These are phyloP conservation scores for Nemania abortiva DNA, from an alignment of 2,329 filamentous ascomycete genomes.

Conservation along the genomic window DNA sequence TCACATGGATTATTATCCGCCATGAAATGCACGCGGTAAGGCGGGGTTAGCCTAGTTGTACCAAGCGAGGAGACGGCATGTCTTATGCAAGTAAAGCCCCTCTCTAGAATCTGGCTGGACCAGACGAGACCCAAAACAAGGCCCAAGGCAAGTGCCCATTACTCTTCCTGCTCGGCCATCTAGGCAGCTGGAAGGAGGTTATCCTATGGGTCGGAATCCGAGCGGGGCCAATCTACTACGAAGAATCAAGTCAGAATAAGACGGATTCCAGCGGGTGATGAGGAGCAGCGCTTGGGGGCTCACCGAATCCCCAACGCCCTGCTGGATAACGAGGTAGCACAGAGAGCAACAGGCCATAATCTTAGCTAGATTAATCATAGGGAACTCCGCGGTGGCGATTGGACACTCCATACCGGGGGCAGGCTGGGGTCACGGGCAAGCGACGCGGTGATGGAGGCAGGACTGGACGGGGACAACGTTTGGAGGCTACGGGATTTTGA, in stretches of 20 bases:
- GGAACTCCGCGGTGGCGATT: conserved; percentile 33
- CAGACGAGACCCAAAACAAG: conserved; percentile 15
- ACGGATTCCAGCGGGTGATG: conserved; percentile 19
- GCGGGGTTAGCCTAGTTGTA: conserved; percentile 30
- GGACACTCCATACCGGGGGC: conserved; percentile 33
- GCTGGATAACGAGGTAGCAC: conserved; percentile 26
- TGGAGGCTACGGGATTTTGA: conserved; percentile 10
- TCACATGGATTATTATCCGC: conserved; percentile 21
- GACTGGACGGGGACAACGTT: conserved; percentile 37
- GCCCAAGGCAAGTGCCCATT: conserved; percentile 12
- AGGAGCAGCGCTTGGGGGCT: conserved; percentile 31
- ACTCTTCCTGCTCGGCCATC: conserved; percentile 1
- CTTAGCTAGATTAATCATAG: conserved; percentile 20
- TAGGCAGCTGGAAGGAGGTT: conserved; percentile 20
- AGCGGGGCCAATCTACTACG: conserved; percentile 19
- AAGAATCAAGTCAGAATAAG: conserved; percentile 5
- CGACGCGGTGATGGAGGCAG: conserved; percentile 26
- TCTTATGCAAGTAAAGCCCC: conserved; percentile 14
- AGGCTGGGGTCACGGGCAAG: conserved; percentile 25
- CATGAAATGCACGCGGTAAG: conserved; percentile 27
- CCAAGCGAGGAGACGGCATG: conserved; percentile 26
- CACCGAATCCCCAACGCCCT: conserved; percentile 35
- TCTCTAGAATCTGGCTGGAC: conserved; percentile 16
- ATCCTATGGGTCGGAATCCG: conserved; percentile 18
- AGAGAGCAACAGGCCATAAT: conserved; percentile 31